Evolutionary conservation across 345 rosid species (phyloP).

Genomic region (Moricandia moricandioides): DNA sequence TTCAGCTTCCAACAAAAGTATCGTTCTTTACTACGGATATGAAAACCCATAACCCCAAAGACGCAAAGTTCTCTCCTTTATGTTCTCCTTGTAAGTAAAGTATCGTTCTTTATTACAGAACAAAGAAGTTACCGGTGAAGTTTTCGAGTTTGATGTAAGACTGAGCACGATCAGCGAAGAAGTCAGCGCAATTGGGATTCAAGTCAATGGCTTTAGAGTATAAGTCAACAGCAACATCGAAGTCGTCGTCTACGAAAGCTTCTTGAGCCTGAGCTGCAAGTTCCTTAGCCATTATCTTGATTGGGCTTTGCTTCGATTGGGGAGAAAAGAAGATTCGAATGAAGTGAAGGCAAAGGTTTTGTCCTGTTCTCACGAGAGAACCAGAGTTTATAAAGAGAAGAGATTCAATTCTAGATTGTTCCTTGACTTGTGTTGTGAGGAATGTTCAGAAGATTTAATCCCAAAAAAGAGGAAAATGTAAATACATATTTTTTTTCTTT

Average conservation of each 20-base stretch:
- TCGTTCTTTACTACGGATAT: background rate
- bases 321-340: background rate
- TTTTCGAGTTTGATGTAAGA: conserved; percentile 72
- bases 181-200: conserved; percentile 63
- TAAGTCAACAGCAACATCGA: conserved; percentile 75
- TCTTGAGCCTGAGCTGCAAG: conserved; percentile 71
- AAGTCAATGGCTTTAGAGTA: conserved; percentile 70
- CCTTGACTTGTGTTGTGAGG: background rate
- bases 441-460: background rate
- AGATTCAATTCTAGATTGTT: conserved; percentile 22
- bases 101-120: background rate
- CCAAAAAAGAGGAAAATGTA: background rate
- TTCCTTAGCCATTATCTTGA: conserved; percentile 64
- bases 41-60: background rate
- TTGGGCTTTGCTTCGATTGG: background rate
- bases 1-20: background rate
- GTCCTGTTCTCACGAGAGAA: no score
- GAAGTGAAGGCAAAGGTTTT: conserved; percentile 10
- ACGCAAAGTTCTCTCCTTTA: background rate
- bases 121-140: conserved; percentile 53
- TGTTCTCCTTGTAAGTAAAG: background rate
- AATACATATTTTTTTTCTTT: background rate
- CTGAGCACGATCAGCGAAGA: conserved; percentile 88
- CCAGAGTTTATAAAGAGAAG: background rate
- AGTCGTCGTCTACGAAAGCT: conserved; percentile 88